Base-by-base conservation (phyloP, 179 eudicot genomes). In the Pouteria campechiana region DNA sequence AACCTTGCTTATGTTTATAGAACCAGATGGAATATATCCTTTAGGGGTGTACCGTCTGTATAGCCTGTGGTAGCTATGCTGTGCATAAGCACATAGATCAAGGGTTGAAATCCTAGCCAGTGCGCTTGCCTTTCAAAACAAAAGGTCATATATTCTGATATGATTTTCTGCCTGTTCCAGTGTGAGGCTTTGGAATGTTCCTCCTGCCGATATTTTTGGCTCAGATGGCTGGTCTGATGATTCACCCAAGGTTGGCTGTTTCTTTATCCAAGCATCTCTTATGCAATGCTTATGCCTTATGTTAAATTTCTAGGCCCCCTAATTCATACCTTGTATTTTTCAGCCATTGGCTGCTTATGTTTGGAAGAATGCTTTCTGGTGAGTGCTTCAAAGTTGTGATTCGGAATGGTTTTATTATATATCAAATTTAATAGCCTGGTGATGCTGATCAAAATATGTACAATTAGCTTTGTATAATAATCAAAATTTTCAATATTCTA, bases 151-250 rank as follows among this genome's bases (percentile, higher is more conserved):
- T 29, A 7, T 13, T 36, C 9, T 16, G 38, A 16, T 51, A 25
- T 5, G 39, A 50, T 31, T 37, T 9, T 45, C 54, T 41, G 27
- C 29, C 34, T 32, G 29, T 41, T 39, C 25, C 73, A 90, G 98
- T 65, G 94, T 90, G 25, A 74, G 86, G 57, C 61, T 86, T 17
- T 90, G 95, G 98, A 79, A 69, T 59, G 80, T 79, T 42, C 95
- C 94, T 17, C 52, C 25, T 79, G 57, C 78, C 43, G 51, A 75
- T 35, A 39, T 30, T 28, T 48, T 69, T 52, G 79, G 74, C 16
- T 63, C 64, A 37, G 67, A 64, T 44, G 73, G 24, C 12, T 49
- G 58, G 4, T 55, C 67, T 48, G 55, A 57, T 55, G 42, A 44
- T 12, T 58, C 69, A 51, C 51, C 55, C 17, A 63, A 69, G 90